phyloP scores from a whole-genome alignment of 495 filamentous ascomycete genomes.

The Hypoxylon intermedium region DNA sequence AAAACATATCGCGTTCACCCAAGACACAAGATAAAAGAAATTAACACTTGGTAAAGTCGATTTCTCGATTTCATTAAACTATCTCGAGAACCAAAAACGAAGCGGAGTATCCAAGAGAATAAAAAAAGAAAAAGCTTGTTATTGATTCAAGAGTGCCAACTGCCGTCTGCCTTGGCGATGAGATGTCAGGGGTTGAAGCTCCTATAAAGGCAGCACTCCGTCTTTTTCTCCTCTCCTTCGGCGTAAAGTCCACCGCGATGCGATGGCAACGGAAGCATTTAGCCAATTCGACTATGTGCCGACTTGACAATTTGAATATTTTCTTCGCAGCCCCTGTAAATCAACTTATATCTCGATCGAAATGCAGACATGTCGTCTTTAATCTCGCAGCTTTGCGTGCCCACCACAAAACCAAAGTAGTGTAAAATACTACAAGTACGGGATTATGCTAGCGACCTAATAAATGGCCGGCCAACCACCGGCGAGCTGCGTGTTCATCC shows the following conservation, averaged over 20 bases:
- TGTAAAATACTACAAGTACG: too few relatives aligned
- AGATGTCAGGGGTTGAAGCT: not conserved
- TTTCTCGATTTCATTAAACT: too few relatives aligned
- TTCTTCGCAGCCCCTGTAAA: not conserved
- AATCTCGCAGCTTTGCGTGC: slow-evolving; percentile 38
- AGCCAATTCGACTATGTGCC: slow-evolving; percentile 33
- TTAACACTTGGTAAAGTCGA: too few relatives aligned
- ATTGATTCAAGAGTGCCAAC: slow-evolving; percentile 7
- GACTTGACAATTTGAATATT: too few relatives aligned
- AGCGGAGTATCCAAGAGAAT: not conserved
- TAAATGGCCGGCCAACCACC: slow-evolving; percentile 15
- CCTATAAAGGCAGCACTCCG: not conserved
- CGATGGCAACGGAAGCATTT: slow-evolving; percentile 5
- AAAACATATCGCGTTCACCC: too few relatives aligned
- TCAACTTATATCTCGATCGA: slow-evolving; percentile 18
- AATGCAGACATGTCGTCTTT: slow-evolving; percentile 22
- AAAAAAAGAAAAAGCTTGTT: slow-evolving; percentile 14
- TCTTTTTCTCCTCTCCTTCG: not conserved
- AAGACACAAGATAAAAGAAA: too few relatives aligned
- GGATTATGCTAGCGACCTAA: not conserved
- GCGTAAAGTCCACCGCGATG: not conserved
- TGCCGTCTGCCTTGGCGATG: slow-evolving; percentile 21
- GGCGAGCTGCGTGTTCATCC: not conserved
- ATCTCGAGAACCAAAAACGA: not conserved
- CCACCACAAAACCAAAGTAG: slow-evolving; percentile 3